Evolutionary conservation across 805 yeast genomes (phyloP), one percentile per base, ranked within the genome.

Genomic region (Kuraishia ogatae): DNA sequence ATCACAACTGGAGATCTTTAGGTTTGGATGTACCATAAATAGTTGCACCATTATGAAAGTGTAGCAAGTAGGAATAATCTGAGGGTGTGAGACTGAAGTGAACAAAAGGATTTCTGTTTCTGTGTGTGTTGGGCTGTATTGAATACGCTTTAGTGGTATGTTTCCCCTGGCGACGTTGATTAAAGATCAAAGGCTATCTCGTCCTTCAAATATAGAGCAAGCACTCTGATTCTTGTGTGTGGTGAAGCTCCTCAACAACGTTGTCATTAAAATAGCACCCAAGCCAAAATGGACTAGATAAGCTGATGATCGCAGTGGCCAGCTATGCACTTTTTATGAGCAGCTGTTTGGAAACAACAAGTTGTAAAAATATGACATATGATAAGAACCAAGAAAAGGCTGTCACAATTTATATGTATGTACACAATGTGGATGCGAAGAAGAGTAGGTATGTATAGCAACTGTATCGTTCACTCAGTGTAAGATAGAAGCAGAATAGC

Each of bases 11-110:
- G 66, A 59, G 26, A 68, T 48, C 51, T 66, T 58, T 11, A 67
- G 59, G 47, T 68, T 67, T n/a, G 71, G 70, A 50, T 65, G 64
- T 21, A 67, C 69, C 52, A 68, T 56, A 50, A 60, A 68, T 17
- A 67, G 46, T 47, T 68, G 66, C 22, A 59, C 63, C 70, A 66
- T 66, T 26, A 6, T 26, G 29, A 26, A 26, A 5, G 29, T 26
- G 29, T 6, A 26, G 29, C 10, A 26, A 26, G 29, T 26, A 10
- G n/a, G n/a, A n/a, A n/a, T n/a, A n/a, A n/a, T n/a, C n/a, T n/a
- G n/a, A n/a, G n/a, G n/a, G n/a, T n/a, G n/a, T n/a, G n/a, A n/a
- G n/a, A n/a, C n/a, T n/a, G n/a, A n/a, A n/a, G n/a, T n/a, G n/a
- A n/a, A n/a, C n/a, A n/a, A n/a, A n/a, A n/a, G n/a, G n/a, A n/a